Evolutionary conservation across 2,329 filamentous ascomycete species (phyloP).

Genomic region (Atkinsonella texensis): DNA sequence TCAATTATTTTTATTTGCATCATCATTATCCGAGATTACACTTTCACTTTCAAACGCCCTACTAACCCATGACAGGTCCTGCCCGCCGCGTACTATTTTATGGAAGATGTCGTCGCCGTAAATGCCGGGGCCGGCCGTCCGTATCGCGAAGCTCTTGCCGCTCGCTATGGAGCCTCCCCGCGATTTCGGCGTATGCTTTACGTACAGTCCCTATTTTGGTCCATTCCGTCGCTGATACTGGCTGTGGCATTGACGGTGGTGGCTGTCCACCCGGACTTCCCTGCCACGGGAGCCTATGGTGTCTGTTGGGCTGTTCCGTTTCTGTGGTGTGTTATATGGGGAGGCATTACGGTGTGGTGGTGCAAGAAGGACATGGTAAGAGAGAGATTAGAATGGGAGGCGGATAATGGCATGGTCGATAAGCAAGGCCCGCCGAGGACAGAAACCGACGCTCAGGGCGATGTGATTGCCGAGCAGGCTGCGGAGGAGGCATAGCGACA

Average conservation of each 20-base stretch:
- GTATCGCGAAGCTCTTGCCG: constrained; percentile 28
- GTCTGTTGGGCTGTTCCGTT: constrained; percentile 29
- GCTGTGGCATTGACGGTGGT: constrained; percentile 25
- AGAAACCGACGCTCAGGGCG: neutral
- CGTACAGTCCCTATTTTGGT: constrained; percentile 29
- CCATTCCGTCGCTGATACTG: constrained; percentile 24
- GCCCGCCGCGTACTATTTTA: constrained; percentile 50
- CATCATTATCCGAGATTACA: too few relatives aligned
- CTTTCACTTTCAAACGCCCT: too few relatives aligned
- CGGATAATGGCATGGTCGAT: neutral
- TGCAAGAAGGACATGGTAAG: constrained; percentile 25
- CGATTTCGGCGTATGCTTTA: constrained; percentile 29
- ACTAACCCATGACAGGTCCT: constrained; percentile 26
- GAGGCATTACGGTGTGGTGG: constrained; percentile 21
- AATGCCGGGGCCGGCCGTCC: constrained; percentile 45
- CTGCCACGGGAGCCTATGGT: constrained; percentile 24
- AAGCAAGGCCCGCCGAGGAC: neutral
- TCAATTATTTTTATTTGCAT: too few relatives aligned
- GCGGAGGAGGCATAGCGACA: neutral
- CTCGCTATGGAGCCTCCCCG: constrained; percentile 28
- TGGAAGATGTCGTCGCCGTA: constrained; percentile 57
- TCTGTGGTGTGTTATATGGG: constrained; percentile 24
- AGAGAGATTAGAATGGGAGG: constrained; percentile 26
- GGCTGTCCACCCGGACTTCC: constrained; percentile 21
- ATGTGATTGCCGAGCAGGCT: neutral